Percentiles rank a stretch among this genome's conserved stretches.
Evolutionary conservation across 257 asterid species (phyloP).

Genomic region (Echium plantagineum): DNA sequence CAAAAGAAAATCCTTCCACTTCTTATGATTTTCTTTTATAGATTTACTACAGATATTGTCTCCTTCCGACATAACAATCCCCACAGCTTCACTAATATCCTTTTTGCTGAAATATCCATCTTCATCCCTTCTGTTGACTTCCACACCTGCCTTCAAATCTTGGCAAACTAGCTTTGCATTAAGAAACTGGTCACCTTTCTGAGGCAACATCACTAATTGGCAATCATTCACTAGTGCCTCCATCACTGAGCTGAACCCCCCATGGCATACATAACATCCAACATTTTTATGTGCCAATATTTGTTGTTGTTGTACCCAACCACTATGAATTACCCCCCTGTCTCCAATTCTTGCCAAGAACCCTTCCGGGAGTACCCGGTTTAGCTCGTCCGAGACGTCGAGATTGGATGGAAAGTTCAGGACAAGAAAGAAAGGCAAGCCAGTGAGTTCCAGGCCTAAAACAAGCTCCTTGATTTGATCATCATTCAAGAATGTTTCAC

Average conservation of each 20-base stretch:
- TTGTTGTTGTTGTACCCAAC: slow-evolving; percentile 59
- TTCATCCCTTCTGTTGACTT: slow-evolving; percentile 33
- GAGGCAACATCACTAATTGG: slow-evolving; percentile 40
- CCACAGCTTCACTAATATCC: slow-evolving; percentile 23
- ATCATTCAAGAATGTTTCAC: slow-evolving; percentile 42
- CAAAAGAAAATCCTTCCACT: slow-evolving; percentile 24
- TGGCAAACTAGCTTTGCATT: slow-evolving; percentile 25
- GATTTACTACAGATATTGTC: slow-evolving; percentile 9
- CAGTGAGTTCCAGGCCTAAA: slow-evolving; percentile 36
- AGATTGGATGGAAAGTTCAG: slow-evolving; percentile 28
- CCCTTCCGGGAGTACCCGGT: slow-evolving; percentile 33
- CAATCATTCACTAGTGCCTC: slow-evolving; percentile 46
- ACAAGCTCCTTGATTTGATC: slow-evolving; percentile 30
- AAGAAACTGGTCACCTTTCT: slow-evolving; percentile 30
- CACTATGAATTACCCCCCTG: slow-evolving; percentile 27
- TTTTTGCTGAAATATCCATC: slow-evolving; percentile 28
- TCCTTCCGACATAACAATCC: slow-evolving; percentile 10
- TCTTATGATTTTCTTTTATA: slow-evolving; percentile 19
- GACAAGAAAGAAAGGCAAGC: slow-evolving; percentile 33
- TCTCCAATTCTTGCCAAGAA: slow-evolving; percentile 25
- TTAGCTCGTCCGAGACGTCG: slow-evolving; percentile 16
- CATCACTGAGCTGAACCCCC: slow-evolving; percentile 44
- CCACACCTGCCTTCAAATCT: slow-evolving; percentile 33
- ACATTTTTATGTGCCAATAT: slow-evolving; percentile 33
- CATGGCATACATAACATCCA: slow-evolving; percentile 38